phyloP scores from a whole-genome alignment of 257 asterid species.

The Nicotiana undulata region DNA sequence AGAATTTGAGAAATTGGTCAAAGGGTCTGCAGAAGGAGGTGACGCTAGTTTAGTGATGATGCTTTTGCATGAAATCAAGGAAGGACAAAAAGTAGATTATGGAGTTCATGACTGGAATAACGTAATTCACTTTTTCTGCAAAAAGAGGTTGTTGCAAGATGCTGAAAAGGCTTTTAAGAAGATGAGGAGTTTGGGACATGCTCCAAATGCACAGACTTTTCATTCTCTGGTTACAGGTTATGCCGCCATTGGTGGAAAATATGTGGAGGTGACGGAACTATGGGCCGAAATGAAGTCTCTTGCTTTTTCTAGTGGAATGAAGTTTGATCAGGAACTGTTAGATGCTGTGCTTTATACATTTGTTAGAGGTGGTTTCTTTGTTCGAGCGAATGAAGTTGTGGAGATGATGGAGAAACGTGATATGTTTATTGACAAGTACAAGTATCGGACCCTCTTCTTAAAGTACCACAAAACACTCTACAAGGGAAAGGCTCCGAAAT shows the following conservation, averaged over 20 bases:
- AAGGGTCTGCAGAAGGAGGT: conserved; percentile 24
- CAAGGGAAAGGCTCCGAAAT: conserved; percentile 70
- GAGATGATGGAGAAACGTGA: conserved; percentile 68
- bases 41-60: conserved; percentile 55
- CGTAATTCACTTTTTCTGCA: conserved; percentile 86
- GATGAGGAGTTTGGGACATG: conserved; percentile 71
- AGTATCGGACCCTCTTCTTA: conserved; percentile 63
- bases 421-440: conserved; percentile 83
- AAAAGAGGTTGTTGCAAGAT: conserved; percentile 79
- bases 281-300: conserved; percentile 94
- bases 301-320: conserved; percentile 52
- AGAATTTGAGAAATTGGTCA: conserved; percentile 33
- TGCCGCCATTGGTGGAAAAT: conserved; percentile 78
- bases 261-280: conserved; percentile 73
- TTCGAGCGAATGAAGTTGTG: conserved; percentile 73
- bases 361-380: conserved; percentile 84
- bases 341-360: conserved; percentile 83
- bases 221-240: conserved; percentile 85
- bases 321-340: conserved; percentile 75
- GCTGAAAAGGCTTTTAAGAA: conserved; percentile 90
- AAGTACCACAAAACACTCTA: conserved; percentile 73
- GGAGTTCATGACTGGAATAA: conserved; percentile 93
- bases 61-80: conserved; percentile 77
- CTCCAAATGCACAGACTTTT: conserved; percentile 83
- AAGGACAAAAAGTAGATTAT: conserved; percentile 46